phyloP scores from a whole-genome alignment of 352 stramenopile genomes.

The Phytophthora lateralis region DNA sequence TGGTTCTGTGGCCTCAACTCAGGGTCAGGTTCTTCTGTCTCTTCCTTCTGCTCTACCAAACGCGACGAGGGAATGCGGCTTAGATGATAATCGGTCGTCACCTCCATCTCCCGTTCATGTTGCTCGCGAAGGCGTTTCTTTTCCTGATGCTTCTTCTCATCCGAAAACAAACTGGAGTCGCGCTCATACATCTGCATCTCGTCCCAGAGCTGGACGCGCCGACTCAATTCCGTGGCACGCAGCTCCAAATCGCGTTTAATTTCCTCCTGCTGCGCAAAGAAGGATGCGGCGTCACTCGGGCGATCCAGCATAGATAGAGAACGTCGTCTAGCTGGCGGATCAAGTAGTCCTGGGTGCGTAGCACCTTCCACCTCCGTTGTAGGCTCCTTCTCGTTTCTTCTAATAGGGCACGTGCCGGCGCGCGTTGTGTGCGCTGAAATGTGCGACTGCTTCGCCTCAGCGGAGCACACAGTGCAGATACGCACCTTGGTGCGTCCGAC shows the following conservation, averaged over 20 bases:
- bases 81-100: constrained; percentile 10
- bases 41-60: constrained; percentile 30
- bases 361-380: constrained; percentile 32
- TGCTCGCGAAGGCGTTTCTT: constrained; percentile 19
- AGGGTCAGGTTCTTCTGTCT: constrained; percentile 29
- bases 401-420: constrained; percentile 26
- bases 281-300: constrained; percentile 24
- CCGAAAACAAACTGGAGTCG: constrained; percentile 28
- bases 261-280: constrained; percentile 41
- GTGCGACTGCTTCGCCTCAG: constrained; percentile 68
- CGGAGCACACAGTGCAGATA: constrained; percentile 86
- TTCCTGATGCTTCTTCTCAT: constrained; percentile 9
- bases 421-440: constrained; percentile 34
- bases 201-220: constrained; percentile 38
- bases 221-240: constrained; percentile 34
- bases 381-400: constrained; percentile 5
- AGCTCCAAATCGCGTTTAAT: constrained; percentile 40
- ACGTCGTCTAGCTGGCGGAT: constrained; percentile 18
- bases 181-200: constrained; percentile 42
- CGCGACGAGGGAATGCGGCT: constrained; percentile 23
- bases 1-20: constrained; percentile 20
- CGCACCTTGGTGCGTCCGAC: constrained; percentile 79
- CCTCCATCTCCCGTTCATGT: constrained; percentile 12
- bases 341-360: constrained; percentile 30
- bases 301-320: constrained; percentile 35